A percentile compares a stretch with the other conserved stretches of the same genome.
Evolutionary conservation across 1,139 yeast species (phyloP).

Genomic region (Neolecta irregularis): DNA sequence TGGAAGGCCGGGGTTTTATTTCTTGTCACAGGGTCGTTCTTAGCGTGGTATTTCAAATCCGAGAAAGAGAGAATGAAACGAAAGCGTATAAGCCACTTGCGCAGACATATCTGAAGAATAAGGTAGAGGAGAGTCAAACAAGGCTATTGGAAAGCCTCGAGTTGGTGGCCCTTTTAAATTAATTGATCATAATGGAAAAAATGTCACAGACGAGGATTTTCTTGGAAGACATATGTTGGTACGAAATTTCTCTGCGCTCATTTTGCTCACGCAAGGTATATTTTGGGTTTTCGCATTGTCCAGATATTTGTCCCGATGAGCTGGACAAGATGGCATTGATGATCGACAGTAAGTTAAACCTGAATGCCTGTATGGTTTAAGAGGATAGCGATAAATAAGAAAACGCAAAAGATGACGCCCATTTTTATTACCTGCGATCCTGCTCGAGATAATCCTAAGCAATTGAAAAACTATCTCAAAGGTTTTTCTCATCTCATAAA

Average conservation of each 20-base stretch:
- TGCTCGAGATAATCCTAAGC: constrained; percentile 76
- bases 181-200: constrained; percentile 51
- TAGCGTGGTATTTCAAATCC: constrained; percentile 58
- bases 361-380: neutral
- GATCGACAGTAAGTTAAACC: constrained; percentile 32
- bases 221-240: constrained; percentile 56
- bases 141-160: constrained; percentile 81
- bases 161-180: constrained; percentile 82
- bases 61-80: constrained; percentile 28
- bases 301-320: constrained; percentile 97
- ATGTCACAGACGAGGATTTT: constrained; percentile 62
- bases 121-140: constrained; percentile 61
- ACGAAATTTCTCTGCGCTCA: constrained; percentile 1
- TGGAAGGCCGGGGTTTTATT: constrained; percentile 72
- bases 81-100: constrained; percentile 2
- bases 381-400: neutral
- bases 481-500: neutral
- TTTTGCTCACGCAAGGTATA: constrained; percentile 30
- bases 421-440: constrained; percentile 94
- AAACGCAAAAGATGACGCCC: constrained; percentile 28
- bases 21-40: constrained; percentile 49
- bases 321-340: constrained; percentile 77
- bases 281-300: constrained; percentile 94
- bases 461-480: constrained; percentile 20
- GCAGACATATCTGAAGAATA: neutral